Evolutionary conservation across 768 basidiomycete genomes (phyloP), one percentile per base, ranked within the genome.

Genomic region (Pisolithus sp.): DNA sequence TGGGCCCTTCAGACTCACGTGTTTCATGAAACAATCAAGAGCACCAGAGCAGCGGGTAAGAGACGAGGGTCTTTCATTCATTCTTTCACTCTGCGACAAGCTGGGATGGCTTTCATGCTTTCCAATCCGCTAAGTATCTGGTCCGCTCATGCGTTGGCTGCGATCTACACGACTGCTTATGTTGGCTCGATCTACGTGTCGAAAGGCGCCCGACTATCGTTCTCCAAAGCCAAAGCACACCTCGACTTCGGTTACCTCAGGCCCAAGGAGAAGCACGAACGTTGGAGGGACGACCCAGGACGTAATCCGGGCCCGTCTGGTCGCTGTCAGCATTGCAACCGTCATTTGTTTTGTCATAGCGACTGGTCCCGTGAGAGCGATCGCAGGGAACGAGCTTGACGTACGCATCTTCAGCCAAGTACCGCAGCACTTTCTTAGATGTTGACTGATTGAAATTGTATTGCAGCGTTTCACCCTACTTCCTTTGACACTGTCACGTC

Each of bases 111-210:
- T 7, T 28, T 13, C 28, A n/a, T 5, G 10, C 13, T 18, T 4
- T 17, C 43, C 24, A 45, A 30, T 17, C 6, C 15, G 10, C 7
- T 51, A 8, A 21, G 12, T 7, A 31, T 28, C 30, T 23, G 62
- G 1, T 61, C 63, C 21, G 77, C 85, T 2, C 82, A 87, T 57
- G 43, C 73, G 2, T 67, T 86, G 17, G 81, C 86, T 2, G 64
- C 79, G 5, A 61, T 76, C 46, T 81, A 92, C 60, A 81, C 81
- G 2, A 53, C 70, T 20, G 75, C 76, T 48, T 96, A 94, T 60
- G 91, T 96, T 48, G 89, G 86, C 12, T 87, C 86, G 6, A 74
- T 95, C 37, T 95, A 95, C 68, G 59, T 90, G 52, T 83, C 77
- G 30, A 86, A 82, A 62, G 72, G 77, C 56, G 74, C 82, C 10